A percentile compares a stretch with the other conserved stretches of the same genome.
Conservation (phyloP, 495 filamentous ascomycete species). For the Aspergillus bridgeri region DNA sequence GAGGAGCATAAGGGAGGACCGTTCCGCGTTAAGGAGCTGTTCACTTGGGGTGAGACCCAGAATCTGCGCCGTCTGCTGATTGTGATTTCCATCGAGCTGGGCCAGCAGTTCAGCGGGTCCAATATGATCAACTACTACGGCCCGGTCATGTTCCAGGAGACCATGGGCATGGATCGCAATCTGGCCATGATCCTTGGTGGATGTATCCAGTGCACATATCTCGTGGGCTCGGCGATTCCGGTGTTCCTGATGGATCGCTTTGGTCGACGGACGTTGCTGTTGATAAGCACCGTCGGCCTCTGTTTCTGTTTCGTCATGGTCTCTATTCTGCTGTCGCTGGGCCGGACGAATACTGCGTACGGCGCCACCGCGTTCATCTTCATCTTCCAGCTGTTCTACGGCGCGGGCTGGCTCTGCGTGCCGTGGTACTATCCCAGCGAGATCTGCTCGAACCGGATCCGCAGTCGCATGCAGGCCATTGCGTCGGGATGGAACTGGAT, state of each 20-base stretch:
- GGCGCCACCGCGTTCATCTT: slow-evolving; percentile 40
- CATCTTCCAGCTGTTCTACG: slow-evolving; percentile 41
- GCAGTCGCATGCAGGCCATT: slow-evolving; percentile 37
- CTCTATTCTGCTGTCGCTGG: slow-evolving; percentile 30
- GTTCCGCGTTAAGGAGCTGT: slow-evolving; percentile 37
- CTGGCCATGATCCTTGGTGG: slow-evolving; percentile 50
- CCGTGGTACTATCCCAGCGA: slow-evolving; percentile 74
- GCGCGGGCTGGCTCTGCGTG: slow-evolving; percentile 25
- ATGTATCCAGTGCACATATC: slow-evolving; percentile 40
- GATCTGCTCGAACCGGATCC: slow-evolving; percentile 45
- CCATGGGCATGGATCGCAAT: slow-evolving; percentile 50
- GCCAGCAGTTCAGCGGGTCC: slow-evolving; percentile 43
- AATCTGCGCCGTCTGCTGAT: slow-evolving; percentile 40
- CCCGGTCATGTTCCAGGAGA: slow-evolving; percentile 45
- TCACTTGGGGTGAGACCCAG: slow-evolving; percentile 33
- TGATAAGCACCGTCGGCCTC: slow-evolving; percentile 44
- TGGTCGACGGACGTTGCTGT: slow-evolving; percentile 48
- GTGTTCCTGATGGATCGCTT: slow-evolving; percentile 49
- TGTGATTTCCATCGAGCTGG: slow-evolving; percentile 31
- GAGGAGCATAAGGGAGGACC: slow-evolving; percentile 35
- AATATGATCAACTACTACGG: slow-evolving; percentile 54
- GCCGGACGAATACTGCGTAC: slow-evolving; percentile 24
- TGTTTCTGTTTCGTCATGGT: slow-evolving; percentile 41
- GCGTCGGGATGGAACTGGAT: slow-evolving; percentile 47
- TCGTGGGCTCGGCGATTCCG: slow-evolving; percentile 35